Evolutionary conservation across 1,284 basidiomycete genomes (phyloP), one percentile per base, ranked within the genome.

Genomic region (Papiliotrema nemorosa): DNA sequence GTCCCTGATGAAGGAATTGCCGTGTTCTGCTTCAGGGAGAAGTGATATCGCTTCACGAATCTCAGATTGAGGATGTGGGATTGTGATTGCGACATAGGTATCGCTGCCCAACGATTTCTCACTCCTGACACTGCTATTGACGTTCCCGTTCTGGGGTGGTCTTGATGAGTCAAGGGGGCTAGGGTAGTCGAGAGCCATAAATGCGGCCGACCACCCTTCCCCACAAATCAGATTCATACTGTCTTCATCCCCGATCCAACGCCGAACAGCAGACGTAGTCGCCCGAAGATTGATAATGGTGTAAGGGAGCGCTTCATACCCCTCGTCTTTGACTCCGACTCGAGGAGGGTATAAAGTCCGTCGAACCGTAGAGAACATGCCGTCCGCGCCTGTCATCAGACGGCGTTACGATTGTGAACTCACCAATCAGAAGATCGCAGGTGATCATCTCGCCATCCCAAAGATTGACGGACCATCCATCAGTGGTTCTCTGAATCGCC

Each of bases 351-450:
- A 48, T 3, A 58, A 40, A 10, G 47, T n/a, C 4, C 50, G 36
- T 25, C 60, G 52, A 25, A 52, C 49, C 4, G 42, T 41, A 13
- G 54, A 57, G 53, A 60, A 60, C 56, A 63, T 60, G 16, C 61
- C 61, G 35, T 63, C 61, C 16, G 61, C 54, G 12, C 56, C 60
- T 59, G 26, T 14, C 22, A 26, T 14, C 18, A 18, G 16, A 22
- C 9, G 25, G 12, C 12, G 35, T 21, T 12, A 36, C 21, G 22
- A n/a, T 16, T 24, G 50, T 7, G 29, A 31, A 7, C 58, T 52
- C 22, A 56, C 56, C 59, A 41, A 62, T 47, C 1, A 62, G 33
- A 5, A 57, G 14, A 44, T 59, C 53, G 4, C 44, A 53, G 13
- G 34, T 25, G 13, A 50, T 22, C 33, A 37, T 18, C 26, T 54